Percentiles rank a stretch among this genome's conserved stretches.
Conservation (phyloP, 1,284 basidiomycete species). For the Trametes sp. region DNA sequence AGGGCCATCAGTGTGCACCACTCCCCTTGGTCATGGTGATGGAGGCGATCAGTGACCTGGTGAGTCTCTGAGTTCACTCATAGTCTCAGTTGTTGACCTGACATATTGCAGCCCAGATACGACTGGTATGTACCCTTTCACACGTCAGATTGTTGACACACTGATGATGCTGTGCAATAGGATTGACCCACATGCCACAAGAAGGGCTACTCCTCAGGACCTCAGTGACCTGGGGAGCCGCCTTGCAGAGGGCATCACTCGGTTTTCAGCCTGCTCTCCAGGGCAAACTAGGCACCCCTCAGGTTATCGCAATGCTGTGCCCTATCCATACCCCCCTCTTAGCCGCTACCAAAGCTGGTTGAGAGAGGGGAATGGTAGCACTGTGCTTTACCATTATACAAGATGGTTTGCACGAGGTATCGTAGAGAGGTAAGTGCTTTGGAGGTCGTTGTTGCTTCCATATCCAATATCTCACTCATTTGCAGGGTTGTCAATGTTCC, state of each 20-base stretch:
- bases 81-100: background rate
- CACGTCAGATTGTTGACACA: too few relatives aligned
- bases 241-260: conserved; percentile 48
- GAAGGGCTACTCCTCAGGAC: conserved; percentile 44
- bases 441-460: background rate
- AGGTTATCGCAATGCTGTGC: conserved; percentile 55
- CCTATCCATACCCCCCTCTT: conserved; percentile 55
- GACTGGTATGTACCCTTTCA: conserved; percentile 72
- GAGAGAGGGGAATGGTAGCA: conserved; percentile 44
- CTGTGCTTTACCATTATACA: conserved; percentile 60
- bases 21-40: conserved; percentile 60
- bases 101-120: conserved; percentile 56
- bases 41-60: conserved; percentile 73
- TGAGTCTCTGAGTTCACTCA: conserved; percentile 42
- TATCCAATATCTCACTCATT: too few relatives aligned
- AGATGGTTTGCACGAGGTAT: conserved; percentile 45
- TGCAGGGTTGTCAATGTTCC: conserved; percentile 64
- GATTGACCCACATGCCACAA: conserved; percentile 57
- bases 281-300: conserved; percentile 33
- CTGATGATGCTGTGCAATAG: too few relatives aligned
- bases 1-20: conserved; percentile 61
- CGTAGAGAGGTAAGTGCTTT: conserved; percentile 58
- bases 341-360: conserved; percentile 67
- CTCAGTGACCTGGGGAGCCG: conserved; percentile 44
- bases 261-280: conserved; percentile 46